Evolutionary conservation across 441 rosid genomes (phyloP).

Genomic region (Jatropha podagrica): DNA sequence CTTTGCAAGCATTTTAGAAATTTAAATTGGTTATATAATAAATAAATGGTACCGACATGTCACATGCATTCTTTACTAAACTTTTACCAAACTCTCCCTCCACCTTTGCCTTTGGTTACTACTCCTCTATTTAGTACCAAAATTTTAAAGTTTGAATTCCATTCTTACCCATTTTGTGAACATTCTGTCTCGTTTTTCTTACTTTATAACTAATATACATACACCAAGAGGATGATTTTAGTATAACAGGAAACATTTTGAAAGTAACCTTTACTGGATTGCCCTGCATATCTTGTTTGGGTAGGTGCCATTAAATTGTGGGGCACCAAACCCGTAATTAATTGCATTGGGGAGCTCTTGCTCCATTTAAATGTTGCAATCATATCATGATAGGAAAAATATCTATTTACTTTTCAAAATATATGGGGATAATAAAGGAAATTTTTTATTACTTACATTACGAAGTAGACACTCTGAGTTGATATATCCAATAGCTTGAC

Average conservation of each 20-base stretch:
- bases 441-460: neutral
- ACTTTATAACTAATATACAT: no score
- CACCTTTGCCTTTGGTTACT: neutral
- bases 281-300: neutral
- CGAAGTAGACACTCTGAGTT: neutral
- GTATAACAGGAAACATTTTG: no score
- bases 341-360: neutral
- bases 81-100: neutral
- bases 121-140: neutral
- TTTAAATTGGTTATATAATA: neutral
- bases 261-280: neutral
- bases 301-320: neutral
- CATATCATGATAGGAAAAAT: neutral
- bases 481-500: neutral
- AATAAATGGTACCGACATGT: slow-evolving; percentile 7
- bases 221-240: no score
- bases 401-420: neutral
- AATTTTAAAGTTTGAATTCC: no score
- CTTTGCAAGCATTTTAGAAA: neutral
- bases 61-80: slow-evolving; percentile 9
- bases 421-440: neutral
- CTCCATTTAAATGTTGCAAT: slow-evolving; percentile 12
- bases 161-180: no score
- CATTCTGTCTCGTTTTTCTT: no score
- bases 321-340: slow-evolving; percentile 4